Percentiles rank a stretch among this genome's conserved stretches.
These are phyloP conservation scores for Aspergillus transmontanensis DNA, from an alignment of 2,329 filamentous ascomycete species.

Conservation along the genomic window DNA sequence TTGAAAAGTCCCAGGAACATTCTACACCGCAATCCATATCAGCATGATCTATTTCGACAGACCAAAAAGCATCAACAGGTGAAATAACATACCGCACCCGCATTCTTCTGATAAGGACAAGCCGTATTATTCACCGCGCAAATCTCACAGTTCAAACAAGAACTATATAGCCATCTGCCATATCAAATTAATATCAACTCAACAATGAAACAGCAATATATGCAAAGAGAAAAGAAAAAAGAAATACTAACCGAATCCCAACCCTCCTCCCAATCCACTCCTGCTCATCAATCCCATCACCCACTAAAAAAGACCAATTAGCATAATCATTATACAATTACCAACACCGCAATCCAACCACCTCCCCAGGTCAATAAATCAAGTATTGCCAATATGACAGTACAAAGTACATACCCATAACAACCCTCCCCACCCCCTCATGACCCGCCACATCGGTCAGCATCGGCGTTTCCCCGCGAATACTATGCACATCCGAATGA, in stretches of 20 bases:
- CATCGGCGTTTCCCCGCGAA: constrained; percentile 47
- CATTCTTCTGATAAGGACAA: constrained; percentile 42
- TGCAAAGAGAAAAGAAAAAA: background rate
- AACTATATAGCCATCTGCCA: constrained; percentile 42
- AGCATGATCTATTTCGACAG: background rate
- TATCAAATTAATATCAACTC: background rate
- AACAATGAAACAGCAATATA: background rate
- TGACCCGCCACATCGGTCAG: constrained; percentile 51
- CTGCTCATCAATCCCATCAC: constrained; percentile 27
- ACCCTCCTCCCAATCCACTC: constrained; percentile 34
- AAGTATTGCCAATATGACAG: background rate
- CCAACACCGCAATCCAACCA: background rate
- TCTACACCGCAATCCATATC: constrained; percentile 22
- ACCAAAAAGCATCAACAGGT: too few relatives aligned
- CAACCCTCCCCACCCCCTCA: constrained; percentile 49
- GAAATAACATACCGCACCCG: constrained; percentile 33
- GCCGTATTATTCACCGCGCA: constrained; percentile 42
- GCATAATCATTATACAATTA: background rate
- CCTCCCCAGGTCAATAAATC: too few relatives aligned
- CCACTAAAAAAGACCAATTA: constrained; percentile 23
- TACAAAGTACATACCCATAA: constrained; percentile 32
- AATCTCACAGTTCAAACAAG: constrained; percentile 42
- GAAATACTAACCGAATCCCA: constrained; percentile 33
- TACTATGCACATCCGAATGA: constrained; percentile 52
- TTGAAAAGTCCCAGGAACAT: constrained; percentile 43